A percentile compares a stretch with the other conserved stretches of the same genome.
Evolutionary conservation across 495 filamentous ascomycete genomes (phyloP).

Genomic region (Penicillium arizonense): DNA sequence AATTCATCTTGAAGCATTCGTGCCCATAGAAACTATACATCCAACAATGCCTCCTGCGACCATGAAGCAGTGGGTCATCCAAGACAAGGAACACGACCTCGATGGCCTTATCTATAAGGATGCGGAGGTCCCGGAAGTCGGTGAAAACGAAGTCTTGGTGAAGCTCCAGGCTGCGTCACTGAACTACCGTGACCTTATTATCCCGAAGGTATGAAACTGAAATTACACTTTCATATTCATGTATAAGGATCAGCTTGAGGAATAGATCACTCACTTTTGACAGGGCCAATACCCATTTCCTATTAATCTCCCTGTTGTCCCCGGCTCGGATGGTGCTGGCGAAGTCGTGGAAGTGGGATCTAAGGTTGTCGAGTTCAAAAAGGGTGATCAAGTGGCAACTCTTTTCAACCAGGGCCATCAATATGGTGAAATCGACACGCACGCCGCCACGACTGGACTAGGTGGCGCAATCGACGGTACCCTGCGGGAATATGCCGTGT

Average conservation of each 20-base stretch:
- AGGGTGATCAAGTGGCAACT: constrained; percentile 70
- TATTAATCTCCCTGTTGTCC: constrained; percentile 55
- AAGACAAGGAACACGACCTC: constrained; percentile 54
- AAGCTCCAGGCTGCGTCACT: constrained; percentile 72
- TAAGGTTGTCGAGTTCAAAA: constrained; percentile 64
- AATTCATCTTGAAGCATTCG: not conserved
- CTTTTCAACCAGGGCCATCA: constrained; percentile 80
- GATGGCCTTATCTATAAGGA: constrained; percentile 58
- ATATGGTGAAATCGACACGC: constrained; percentile 51
- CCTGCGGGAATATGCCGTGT: constrained; percentile 68
- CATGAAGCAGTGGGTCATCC: constrained; percentile 66
- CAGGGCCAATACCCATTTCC: constrained; percentile 71
- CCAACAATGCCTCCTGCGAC: constrained; percentile 47
- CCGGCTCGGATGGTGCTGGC: constrained; percentile 77
- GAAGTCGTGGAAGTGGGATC: constrained; percentile 66
- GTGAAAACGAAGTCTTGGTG: constrained; percentile 74
- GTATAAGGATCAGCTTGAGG: no score
- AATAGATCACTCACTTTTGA: not conserved
- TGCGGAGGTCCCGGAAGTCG: constrained; percentile 56
- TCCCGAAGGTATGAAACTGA: constrained; percentile 53
- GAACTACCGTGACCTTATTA: constrained; percentile 81
- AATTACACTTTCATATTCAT: not conserved
- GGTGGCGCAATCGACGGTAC: constrained; percentile 72
- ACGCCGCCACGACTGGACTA: constrained; percentile 52
- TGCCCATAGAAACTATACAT: not conserved